Percentiles rank a stretch among this genome's conserved stretches.
phyloP scores from a whole-genome alignment of 1,284 basidiomycete species.

The Boletus mariae region DNA sequence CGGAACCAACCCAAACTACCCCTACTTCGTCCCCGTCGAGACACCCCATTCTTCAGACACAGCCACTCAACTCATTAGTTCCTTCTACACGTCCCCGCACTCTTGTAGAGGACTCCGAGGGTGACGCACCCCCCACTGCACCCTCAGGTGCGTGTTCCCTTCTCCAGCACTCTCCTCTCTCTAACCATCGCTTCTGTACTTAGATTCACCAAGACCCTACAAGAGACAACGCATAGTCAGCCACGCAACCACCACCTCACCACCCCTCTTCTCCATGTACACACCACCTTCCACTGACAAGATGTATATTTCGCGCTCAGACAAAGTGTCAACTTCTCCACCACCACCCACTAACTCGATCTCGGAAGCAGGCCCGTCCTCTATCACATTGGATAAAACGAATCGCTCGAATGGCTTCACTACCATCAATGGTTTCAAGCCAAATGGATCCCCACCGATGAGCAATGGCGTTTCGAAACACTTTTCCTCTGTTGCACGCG shows the following conservation, averaged over 20 bases:
- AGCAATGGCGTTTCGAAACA: slow-evolving; percentile 48
- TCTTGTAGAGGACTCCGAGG: slow-evolving; percentile 56
- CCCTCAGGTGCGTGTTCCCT: slow-evolving; percentile 26
- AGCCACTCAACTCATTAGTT: slow-evolving; percentile 42
- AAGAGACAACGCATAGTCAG: slow-evolving; percentile 67
- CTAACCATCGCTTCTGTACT: slow-evolving; percentile 12
- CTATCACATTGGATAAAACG: slow-evolving; percentile 41
- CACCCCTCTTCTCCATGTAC: slow-evolving; percentile 29
- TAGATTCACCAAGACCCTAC: slow-evolving; percentile 54
- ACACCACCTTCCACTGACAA: slow-evolving; percentile 31
- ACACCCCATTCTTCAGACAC: slow-evolving; percentile 27
- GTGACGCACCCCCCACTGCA: slow-evolving; percentile 29
- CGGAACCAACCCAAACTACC: slow-evolving; percentile 30
- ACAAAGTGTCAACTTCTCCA: slow-evolving; percentile 49
- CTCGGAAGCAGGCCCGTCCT: slow-evolving; percentile 54
- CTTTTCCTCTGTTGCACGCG: slow-evolving; percentile 46
- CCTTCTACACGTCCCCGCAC: slow-evolving; percentile 61
- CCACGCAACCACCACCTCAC: slow-evolving; percentile 28
- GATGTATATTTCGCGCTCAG: slow-evolving; percentile 59
- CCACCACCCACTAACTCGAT: slow-evolving; percentile 45
- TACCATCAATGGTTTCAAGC: slow-evolving; percentile 43
- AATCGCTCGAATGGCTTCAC: slow-evolving; percentile 49
- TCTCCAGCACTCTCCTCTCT: neutral
- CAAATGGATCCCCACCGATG: slow-evolving; percentile 30
- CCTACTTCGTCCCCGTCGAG: slow-evolving; percentile 27